These are phyloP conservation scores for Aspergillus niger DNA, from an alignment of 2,329 filamentous ascomycete species.

Conservation along the genomic window DNA sequence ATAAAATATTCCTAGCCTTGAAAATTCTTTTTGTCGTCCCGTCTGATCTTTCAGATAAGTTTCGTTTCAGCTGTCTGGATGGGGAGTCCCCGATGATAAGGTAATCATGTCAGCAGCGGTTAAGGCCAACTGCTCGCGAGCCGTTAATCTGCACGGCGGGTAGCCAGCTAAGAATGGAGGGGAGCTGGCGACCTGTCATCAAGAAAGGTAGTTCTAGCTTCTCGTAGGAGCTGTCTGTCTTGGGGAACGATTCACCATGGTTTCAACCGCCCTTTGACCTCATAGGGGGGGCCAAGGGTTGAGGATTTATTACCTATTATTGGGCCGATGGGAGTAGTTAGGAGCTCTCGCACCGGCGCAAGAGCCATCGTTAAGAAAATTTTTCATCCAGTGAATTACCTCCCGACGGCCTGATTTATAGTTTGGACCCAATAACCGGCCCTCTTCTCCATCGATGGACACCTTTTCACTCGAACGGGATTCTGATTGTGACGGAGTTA, in stretches of 20 bases:
- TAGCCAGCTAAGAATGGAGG: conserved; percentile 4
- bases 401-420: conserved; percentile 3
- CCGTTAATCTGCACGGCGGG: conserved; percentile 15
- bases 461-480: background rate
- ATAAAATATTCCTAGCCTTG: background rate
- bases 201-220: background rate
- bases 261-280: conserved; percentile 10
- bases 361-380: conserved; percentile 5
- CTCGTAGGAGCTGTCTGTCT: background rate
- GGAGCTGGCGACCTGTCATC: background rate
- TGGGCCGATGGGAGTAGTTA: background rate
- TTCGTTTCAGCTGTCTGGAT: background rate
- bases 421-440: conserved; percentile 6
- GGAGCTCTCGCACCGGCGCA: background rate
- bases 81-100: background rate
- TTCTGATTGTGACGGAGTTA: conserved; percentile 7
- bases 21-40: background rate
- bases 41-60: background rate
- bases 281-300: conserved; percentile 1
- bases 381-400: background rate
- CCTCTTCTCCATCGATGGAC: conserved; percentile 2
- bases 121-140: conserved; percentile 8
- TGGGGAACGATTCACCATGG: conserved; percentile 9
- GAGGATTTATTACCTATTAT: conserved; percentile 7
- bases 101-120: conserved; percentile 7